Base-by-base conservation (phyloP, 495 filamentous ascomycete genomes). In the Podospora tetraspora region DNA sequence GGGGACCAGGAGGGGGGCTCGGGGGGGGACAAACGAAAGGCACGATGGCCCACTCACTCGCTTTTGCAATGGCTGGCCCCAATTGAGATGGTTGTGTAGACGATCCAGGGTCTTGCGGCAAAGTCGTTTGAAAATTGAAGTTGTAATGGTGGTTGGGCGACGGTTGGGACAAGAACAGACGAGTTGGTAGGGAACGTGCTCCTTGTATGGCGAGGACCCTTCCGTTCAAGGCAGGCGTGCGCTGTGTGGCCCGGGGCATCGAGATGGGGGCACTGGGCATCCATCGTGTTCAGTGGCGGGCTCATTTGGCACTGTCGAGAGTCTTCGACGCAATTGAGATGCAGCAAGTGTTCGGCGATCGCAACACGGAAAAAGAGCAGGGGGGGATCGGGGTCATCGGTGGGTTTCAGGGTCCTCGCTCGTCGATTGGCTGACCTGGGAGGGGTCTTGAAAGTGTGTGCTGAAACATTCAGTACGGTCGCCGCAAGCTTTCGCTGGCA, bases 371-470 rank as follows among this genome's bases (percentile, higher is more conserved):
- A 52, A 52, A 52, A 52, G n/a, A 52, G 8, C 43, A 52, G 43
- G 43, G 43, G 43, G 43, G 6, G 5, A n/a, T 19, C 16, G 43
- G 16, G 43, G 16, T 16, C 66, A 73, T 72, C 71, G 71, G 61
- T 60, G 67, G 59, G 67, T 57, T 60, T 68, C 71, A 73, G 71
- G 73, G 73, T 74, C 71, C 67, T 70, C 29, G 32, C 3, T 19
- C 19, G 4, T n/a, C 16, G 37, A n/a, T 52, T 52, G 43, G 43
- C 43, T 52, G 43, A n/a, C 6, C 16, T 1, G 43, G 5, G 43
- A 52, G 43, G 43, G 43, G 43, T 52, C 43, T 52, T 52, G 7
- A n/a, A 52, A 52, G 19, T 52, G 34, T 4, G 13, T n/a, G 43
- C 43, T 52, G 43, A 52, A 52, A 52, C 43, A 52, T n/a, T 52